A percentile compares a stretch with the other conserved stretches of the same genome.
Conservation (phyloP, 78 protist genomes). For the Dictyostelium firmibasis region DNA sequence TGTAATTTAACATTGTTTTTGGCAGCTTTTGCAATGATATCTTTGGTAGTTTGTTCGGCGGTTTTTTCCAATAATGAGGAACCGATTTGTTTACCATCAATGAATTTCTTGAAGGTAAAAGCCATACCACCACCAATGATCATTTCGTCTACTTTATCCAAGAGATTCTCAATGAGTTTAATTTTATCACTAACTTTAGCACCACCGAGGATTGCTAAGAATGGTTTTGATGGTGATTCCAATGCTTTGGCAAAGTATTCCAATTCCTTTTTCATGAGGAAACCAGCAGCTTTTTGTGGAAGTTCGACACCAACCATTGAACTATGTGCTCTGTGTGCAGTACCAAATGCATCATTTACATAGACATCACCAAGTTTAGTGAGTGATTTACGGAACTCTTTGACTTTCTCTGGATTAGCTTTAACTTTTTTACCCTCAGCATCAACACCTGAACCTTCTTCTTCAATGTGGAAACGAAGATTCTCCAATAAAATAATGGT, state of each 20-base stretch:
- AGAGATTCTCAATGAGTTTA: constrained; percentile 94
- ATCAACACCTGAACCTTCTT: constrained; percentile 92
- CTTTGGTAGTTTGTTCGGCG: constrained; percentile 90
- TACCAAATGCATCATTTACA: constrained; percentile 99
- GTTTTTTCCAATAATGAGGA: constrained; percentile 91
- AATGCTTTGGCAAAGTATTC: constrained; percentile 96
- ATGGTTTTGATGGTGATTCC: constrained; percentile 95
- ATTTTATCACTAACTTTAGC: constrained; percentile 97
- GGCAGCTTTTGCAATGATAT: constrained; percentile 91
- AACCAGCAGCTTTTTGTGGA: constrained; percentile 92
- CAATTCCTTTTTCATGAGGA: constrained; percentile 97
- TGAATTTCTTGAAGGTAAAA: constrained; percentile 96
- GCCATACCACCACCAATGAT: constrained; percentile 99
- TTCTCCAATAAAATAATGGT: constrained; percentile 97
- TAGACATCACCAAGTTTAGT: constrained; percentile 96
- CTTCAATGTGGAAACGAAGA: constrained; percentile 98
- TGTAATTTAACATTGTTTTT: constrained; percentile 87
- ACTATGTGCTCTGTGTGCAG: constrained; percentile 99
- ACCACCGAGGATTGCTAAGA: constrained; percentile 99
- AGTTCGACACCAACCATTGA: constrained; percentile 89
- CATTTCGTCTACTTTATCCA: constrained; percentile 95
- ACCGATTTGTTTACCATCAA: constrained; percentile 88
- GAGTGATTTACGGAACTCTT: constrained; percentile 94
- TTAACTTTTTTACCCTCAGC: constrained; percentile 76
- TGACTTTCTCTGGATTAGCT: constrained; percentile 90